Base-by-base conservation (phyloP, 495 filamentous ascomycete species). In the Hamigera avellanea region DNA sequence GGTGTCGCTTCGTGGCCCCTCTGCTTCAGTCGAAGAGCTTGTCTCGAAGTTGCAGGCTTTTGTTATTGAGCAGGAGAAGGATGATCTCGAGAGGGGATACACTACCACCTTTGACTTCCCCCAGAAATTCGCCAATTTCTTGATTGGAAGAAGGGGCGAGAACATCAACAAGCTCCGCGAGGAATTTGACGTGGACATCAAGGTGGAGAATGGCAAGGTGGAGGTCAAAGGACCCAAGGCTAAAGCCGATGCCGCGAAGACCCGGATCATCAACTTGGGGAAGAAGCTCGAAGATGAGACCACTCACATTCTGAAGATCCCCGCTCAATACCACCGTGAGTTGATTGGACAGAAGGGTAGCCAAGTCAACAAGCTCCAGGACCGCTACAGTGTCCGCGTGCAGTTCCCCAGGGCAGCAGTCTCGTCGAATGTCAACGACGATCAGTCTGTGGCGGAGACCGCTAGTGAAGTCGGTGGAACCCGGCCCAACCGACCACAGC, bases 161-260 rank as follows among this genome's bases (percentile, higher is more conserved):
- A 89, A 89, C 57, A 91, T 96, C 61, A 85, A 84, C 42, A 88
- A 93, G 52, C 68, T 95, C n/a, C 82, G 87, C 13, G 91, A 96
- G 21, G 86, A 91, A 53, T 93, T 93, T 46, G 93, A 96, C 53
- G 93, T 99, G 21, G 91, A 96, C 30, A 95, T 99, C 46, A 83
- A 93, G 52, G 76, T 96, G 23, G 68, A 76, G 40, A 75, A 80
- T 32, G 78, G 78, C 45, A 79, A 76, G 58, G 75, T 81, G 21
- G 75, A 79, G 42, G 66, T 82, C 48, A 80, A 80, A 54, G 78
- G 78, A n/a, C 78, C 78, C 9, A 71, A 76, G 57, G 75, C 73
- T 15, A 83, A 93, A 65, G 85, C 86, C 6, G 86, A 94, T 52
- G 80, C 76, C 17, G 82, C 83, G 43, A 87, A 78, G 53, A 48